Evolutionary conservation across 371 early-diverging fungal species (phyloP).

Genomic region (Parasitella parasitica): DNA sequence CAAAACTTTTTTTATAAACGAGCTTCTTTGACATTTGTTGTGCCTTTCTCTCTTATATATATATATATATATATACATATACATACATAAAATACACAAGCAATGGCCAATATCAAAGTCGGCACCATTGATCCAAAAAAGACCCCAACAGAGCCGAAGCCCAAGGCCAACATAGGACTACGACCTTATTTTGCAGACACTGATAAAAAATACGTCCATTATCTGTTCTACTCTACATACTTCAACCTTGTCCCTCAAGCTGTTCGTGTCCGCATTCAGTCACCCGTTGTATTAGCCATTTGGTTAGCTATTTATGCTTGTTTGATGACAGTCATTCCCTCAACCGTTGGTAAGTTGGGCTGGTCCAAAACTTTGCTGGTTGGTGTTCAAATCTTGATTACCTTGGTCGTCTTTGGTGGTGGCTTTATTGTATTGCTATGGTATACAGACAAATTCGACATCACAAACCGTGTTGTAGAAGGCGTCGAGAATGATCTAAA

Average conservation of each 20-base stretch:
- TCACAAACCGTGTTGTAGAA: conserved; percentile 29
- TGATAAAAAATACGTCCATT: conserved; percentile 46
- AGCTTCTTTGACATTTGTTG: background rate
- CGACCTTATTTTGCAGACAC: conserved; percentile 42
- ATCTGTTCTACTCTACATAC: conserved; percentile 45
- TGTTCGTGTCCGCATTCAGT: conserved; percentile 26
- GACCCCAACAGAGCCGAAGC: conserved; percentile 3
- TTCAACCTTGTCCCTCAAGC: conserved; percentile 42
- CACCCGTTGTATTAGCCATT: conserved; percentile 21
- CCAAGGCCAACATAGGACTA: conserved; percentile 33
- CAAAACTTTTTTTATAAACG: background rate
- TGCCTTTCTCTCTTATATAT: background rate
- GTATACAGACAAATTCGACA: conserved; percentile 40
- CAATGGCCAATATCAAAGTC: conserved; percentile 12
- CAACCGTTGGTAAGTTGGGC: conserved; percentile 4
- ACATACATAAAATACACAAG: no score
- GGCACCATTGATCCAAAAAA: conserved; percentile 4
- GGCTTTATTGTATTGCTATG: conserved; percentile 29
- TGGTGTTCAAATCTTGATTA: conserved; percentile 18
- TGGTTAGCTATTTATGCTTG: conserved; percentile 27
- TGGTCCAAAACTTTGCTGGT: conserved; percentile 14
- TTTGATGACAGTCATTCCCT: conserved; percentile 16
- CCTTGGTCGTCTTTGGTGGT: conserved; percentile 24
- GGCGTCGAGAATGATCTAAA: conserved; percentile 44
- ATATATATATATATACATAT: background rate